Percentiles rank a stretch among this genome's conserved stretches.
These are phyloP conservation scores for Naganishia albida DNA, from an alignment of 1,284 basidiomycete genomes.

Conservation along the genomic window DNA sequence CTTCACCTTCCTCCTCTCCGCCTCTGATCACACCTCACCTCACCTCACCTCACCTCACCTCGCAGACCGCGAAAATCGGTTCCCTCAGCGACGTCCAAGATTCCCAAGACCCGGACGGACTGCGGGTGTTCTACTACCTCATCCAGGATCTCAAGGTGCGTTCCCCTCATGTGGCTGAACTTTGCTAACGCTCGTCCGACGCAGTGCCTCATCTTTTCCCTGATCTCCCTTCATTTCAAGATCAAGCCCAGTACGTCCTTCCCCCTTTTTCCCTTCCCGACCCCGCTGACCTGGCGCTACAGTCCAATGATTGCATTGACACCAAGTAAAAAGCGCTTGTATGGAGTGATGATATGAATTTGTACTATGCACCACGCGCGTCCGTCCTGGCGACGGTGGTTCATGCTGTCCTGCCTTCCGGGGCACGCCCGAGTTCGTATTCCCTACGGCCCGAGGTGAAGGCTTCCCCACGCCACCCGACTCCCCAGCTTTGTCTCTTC, in stretches of 20 bases:
- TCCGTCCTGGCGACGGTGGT: no score
- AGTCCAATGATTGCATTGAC: slow-evolving; percentile 16
- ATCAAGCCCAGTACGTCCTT: slow-evolving; percentile 86
- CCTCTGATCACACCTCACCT: no score
- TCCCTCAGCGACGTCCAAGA: slow-evolving; percentile 95
- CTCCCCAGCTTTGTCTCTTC: no score
- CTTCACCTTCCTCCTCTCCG: no score
- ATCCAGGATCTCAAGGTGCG: slow-evolving; percentile 93
- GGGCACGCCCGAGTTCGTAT: no score
- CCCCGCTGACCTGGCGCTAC: neutral
- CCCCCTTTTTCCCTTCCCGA: neutral
- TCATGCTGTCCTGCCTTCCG: no score
- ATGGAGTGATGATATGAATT: slow-evolving; percentile 7
- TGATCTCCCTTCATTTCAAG: slow-evolving; percentile 98
- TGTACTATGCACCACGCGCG: neutral
- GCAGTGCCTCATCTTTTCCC: slow-evolving; percentile 94
- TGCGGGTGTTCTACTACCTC: slow-evolving; percentile 98
- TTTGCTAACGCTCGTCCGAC: slow-evolving; percentile 1
- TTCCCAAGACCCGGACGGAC: slow-evolving; percentile 93
- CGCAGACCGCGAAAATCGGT: slow-evolving; percentile 94
- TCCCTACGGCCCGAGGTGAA: no score
- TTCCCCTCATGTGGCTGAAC: neutral
- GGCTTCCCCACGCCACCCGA: no score
- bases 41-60: neutral
- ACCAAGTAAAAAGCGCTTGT: no score